A percentile compares a stretch with the other conserved stretches of the same genome.
Evolutionary conservation across 78 protist species (phyloP).

Genomic region (Bigelowiella natans): DNA sequence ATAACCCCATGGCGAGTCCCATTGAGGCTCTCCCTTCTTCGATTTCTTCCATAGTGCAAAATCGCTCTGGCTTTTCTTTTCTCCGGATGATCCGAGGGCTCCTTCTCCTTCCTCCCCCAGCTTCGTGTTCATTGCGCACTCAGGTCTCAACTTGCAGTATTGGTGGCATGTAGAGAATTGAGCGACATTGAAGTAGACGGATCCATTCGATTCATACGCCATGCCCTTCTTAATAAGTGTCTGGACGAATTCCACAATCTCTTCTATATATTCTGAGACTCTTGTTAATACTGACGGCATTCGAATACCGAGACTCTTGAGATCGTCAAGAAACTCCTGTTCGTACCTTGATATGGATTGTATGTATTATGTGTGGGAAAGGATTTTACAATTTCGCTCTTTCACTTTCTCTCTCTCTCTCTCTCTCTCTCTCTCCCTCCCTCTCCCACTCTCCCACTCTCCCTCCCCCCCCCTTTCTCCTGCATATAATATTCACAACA

Average conservation of each 20-base stretch:
- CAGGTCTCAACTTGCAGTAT: constrained; percentile 22
- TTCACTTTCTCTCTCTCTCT: too few relatives aligned
- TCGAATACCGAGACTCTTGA: constrained; percentile 55
- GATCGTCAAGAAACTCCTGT: constrained; percentile 43
- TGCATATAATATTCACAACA: too few relatives aligned
- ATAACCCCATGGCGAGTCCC: constrained; percentile 82
- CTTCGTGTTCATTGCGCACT: background rate
- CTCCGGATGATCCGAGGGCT: constrained; percentile 3
- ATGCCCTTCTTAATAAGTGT: constrained; percentile 19
- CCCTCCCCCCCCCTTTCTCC: too few relatives aligned
- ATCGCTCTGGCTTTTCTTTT: constrained; percentile 33
- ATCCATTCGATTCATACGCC: constrained; percentile 25
- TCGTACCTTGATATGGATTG: too few relatives aligned
- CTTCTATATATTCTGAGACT: constrained; percentile 85
- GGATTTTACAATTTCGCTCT: too few relatives aligned
- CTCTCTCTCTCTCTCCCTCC: too few relatives aligned
- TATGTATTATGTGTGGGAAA: too few relatives aligned
- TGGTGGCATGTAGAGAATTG: background rate
- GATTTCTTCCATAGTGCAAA: constrained; percentile 46
- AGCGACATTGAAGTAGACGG: constrained; percentile 36
- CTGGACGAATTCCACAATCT: constrained; percentile 67
- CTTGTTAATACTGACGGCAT: constrained; percentile 82
- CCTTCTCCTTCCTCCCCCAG: constrained; percentile 43
- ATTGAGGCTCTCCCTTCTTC: constrained; percentile 43
- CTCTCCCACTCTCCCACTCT: too few relatives aligned